Evolutionary conservation across 768 basidiomycete species (phyloP), one percentile per base, ranked within the genome.

Genomic region (Leccinum imitatum): DNA sequence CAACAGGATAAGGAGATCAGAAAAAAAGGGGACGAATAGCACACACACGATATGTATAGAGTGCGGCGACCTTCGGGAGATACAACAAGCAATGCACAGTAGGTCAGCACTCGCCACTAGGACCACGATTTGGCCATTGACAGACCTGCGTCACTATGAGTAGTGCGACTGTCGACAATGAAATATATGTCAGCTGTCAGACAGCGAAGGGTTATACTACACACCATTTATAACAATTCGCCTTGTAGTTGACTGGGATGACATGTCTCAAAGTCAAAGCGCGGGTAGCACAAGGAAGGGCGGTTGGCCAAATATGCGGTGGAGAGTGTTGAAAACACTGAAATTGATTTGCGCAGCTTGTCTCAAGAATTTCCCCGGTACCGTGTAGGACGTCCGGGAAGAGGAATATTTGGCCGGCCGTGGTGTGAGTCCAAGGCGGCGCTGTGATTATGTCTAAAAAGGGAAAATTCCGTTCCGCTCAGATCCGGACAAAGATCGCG

Each of bases 31-130:
- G 25, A 37, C 27, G 30, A 53, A 21, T n/a, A 56, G 27, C 25
- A 77, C 86, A 66, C 62, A 89, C 90, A 69, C 82, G 80, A 61
- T 91, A 77, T 31, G 90, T 87, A 71, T 91, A 92, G 71, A 87
- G 91, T 63, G 87, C 74, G 35, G 90, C 91, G 74, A 86, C 87
- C 90, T 93, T 83, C 61, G 27, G 10, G 23, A 52, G 67, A 55
- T 39, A 53, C 3, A 17, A 8, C 37, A 41, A 51, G 41, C 25
- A 27, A 59, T 35, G 15, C 11, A 27, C 39, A 53, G 48, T 10
- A 13, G 54, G 54, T 67, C 60, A 58, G 52, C 8, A 44, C 13
- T 41, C 13, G 8, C 14, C 17, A 14, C 37, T 17, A 21, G 14
- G 4, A 19, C 13, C 21, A 27, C n/a, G 27, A 14, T 23, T 17